These are phyloP conservation scores for Lipomyces spencermartinsiae DNA, from an alignment of 805 yeast genomes.

Conservation along the genomic window DNA sequence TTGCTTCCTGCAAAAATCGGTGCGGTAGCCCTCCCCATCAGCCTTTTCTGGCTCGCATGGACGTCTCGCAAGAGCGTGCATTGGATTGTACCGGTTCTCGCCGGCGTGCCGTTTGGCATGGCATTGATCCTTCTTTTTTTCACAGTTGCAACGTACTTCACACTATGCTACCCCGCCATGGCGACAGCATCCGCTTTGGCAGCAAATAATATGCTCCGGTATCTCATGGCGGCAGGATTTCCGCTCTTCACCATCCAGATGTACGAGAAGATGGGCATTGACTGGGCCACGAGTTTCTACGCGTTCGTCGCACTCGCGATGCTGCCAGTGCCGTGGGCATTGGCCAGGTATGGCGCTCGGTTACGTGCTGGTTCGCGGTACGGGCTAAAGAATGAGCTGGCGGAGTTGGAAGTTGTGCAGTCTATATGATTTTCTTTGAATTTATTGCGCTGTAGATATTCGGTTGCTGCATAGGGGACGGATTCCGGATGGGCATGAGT, in stretches of 20 bases:
- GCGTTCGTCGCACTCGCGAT: constrained; percentile 64
- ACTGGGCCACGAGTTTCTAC: constrained; percentile 78
- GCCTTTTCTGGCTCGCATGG: constrained; percentile 86
- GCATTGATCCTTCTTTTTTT: constrained; percentile 76
- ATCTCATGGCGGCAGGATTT: constrained; percentile 75
- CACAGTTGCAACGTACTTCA: constrained; percentile 69
- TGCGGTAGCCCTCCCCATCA: constrained; percentile 66
- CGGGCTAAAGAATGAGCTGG: not conserved
- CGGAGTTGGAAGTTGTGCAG: not conserved
- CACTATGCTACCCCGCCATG: constrained; percentile 74
- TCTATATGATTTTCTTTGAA: constrained; percentile 5
- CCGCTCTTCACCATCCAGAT: constrained; percentile 87
- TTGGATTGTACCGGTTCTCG: constrained; percentile 71
- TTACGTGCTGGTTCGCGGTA: constrained; percentile 51
- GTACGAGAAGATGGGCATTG: constrained; percentile 71
- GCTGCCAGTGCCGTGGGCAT: constrained; percentile 70
- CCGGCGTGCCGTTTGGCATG: constrained; percentile 81
- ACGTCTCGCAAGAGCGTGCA: constrained; percentile 64
- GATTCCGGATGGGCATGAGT: too few species aligned
- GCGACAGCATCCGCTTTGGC: constrained; percentile 87
- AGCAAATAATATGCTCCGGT: constrained; percentile 82
- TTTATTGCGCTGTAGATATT: not conserved
- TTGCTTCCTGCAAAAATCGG: constrained; percentile 57
- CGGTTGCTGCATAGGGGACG: not conserved
- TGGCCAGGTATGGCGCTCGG: constrained; percentile 62